These are phyloP conservation scores for Moesziomyces globuligerus DNA, from an alignment of 1,284 basidiomycete species.

Conservation along the genomic window DNA sequence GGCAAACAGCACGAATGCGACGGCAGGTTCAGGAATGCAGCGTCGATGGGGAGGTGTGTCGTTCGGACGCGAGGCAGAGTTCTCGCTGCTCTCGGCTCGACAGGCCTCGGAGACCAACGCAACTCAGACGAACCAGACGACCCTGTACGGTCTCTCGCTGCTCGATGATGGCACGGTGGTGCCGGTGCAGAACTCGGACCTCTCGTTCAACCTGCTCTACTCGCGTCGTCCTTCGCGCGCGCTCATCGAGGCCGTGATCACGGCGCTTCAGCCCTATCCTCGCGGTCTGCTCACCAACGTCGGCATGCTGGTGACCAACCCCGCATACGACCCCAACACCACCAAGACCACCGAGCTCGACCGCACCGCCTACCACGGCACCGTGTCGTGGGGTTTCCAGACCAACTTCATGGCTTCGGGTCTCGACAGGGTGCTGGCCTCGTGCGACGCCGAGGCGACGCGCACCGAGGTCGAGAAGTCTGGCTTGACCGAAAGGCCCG, in stretches of 20 bases:
- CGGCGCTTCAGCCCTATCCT: constrained; percentile 70
- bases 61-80: constrained; percentile 14
- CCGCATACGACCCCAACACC: constrained; percentile 69
- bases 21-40: constrained; percentile 1
- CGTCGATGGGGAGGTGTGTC: constrained; percentile 9
- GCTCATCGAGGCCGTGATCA: constrained; percentile 68
- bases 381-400: constrained; percentile 70
- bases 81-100: constrained; percentile 5
- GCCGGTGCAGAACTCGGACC: constrained; percentile 68
- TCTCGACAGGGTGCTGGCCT: constrained; percentile 68
- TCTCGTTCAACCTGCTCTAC: constrained; percentile 69
- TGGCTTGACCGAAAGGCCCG: constrained; percentile 43
- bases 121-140: constrained; percentile 9
- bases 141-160: constrained; percentile 33
- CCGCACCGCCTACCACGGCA: constrained; percentile 70
- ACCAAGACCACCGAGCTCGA: constrained; percentile 68
- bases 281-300: constrained; percentile 69
- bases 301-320: constrained; percentile 70
- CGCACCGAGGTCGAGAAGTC: constrained; percentile 41
- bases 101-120: constrained; percentile 11
- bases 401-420: constrained; percentile 70
- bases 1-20: constrained; percentile 2
- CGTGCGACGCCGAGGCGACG: constrained; percentile 62
- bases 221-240: constrained; percentile 65
- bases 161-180: constrained; percentile 35